phyloP scores from a whole-genome alignment of 805 yeast species.

The Kodamaea sagamina region DNA sequence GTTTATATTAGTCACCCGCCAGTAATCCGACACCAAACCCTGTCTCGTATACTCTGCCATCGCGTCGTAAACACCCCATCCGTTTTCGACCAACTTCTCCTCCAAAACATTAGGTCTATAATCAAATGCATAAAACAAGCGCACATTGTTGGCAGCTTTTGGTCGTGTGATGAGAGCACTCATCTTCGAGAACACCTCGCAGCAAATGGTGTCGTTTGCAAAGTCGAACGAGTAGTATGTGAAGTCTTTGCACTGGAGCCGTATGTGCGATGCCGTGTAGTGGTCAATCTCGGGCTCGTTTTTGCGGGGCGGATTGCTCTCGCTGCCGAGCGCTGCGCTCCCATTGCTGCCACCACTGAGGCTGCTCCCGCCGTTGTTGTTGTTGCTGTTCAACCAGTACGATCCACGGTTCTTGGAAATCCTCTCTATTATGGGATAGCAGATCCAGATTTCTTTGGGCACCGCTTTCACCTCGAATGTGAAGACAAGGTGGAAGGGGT shows the following conservation, averaged over 20 bases:
- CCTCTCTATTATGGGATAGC: slow-evolving; percentile 78
- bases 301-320: slow-evolving; percentile 10
- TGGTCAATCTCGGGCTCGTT: slow-evolving; percentile 29
- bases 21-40: slow-evolving; percentile 53
- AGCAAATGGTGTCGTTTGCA: slow-evolving; percentile 54
- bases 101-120: slow-evolving; percentile 79
- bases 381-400: slow-evolving; percentile 30
- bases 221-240: slow-evolving; percentile 80
- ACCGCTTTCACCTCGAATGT: slow-evolving; percentile 25
- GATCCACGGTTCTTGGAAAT: slow-evolving; percentile 61
- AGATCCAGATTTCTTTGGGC: slow-evolving; percentile 80
- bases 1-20: slow-evolving; percentile 76
- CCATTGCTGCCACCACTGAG: slow-evolving; percentile 15
- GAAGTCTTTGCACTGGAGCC: slow-evolving; percentile 82
- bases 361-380: slow-evolving; percentile 15
- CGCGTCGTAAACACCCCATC: slow-evolving; percentile 75
- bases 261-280: slow-evolving; percentile 53
- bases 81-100: slow-evolving; percentile 44
- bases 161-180: slow-evolving; percentile 63
- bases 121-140: slow-evolving; percentile 71
- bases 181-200: slow-evolving; percentile 72
- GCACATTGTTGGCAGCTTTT: slow-evolving; percentile 45
- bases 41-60: slow-evolving; percentile 70
- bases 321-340: slow-evolving; percentile 1
- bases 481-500: slow-evolving; percentile 42